Evolutionary conservation across 768 basidiomycete genomes (phyloP).

Genomic region (Pulveroboletus frians): DNA sequence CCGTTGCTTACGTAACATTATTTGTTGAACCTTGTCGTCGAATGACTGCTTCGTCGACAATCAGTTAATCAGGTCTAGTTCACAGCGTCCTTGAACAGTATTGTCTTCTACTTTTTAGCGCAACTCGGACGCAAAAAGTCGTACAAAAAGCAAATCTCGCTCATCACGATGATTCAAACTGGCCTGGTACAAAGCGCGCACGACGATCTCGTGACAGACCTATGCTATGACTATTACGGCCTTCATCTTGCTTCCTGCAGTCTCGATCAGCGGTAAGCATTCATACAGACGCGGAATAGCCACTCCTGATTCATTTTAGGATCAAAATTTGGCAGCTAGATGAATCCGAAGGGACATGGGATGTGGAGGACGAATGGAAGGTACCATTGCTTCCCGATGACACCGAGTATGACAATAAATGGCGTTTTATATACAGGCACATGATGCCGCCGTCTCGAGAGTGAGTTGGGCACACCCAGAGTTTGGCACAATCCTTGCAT

Average conservation of each 20-base stretch:
- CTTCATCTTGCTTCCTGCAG: conserved; percentile 74
- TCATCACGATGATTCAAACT: conserved; percentile 61
- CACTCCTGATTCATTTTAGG: conserved; percentile 27
- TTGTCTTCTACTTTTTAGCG: too few relatives aligned
- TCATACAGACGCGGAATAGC: conserved; percentile 1
- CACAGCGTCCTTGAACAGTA: too few relatives aligned
- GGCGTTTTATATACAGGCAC: conserved; percentile 57
- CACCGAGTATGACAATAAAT: not conserved
- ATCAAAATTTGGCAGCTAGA: conserved; percentile 86
- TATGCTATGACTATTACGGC: conserved; percentile 89
- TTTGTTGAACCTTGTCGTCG: too few relatives aligned
- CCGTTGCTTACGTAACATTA: too few relatives aligned
- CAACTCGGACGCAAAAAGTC: too few relatives aligned
- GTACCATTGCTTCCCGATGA: conserved; percentile 34
- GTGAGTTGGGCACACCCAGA: conserved; percentile 91
- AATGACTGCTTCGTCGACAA: too few relatives aligned
- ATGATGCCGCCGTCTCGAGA: conserved; percentile 83
- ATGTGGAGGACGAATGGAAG: conserved; percentile 87
- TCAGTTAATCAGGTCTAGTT: too few relatives aligned
- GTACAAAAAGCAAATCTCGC: too few relatives aligned
- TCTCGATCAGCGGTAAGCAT: conserved; percentile 68
- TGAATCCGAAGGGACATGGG: conserved; percentile 69
- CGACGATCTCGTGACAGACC: conserved; percentile 77
- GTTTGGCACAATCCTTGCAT: conserved; percentile 83
- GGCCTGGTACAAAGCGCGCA: conserved; percentile 76